phyloP scores from a whole-genome alignment of 202 grass and related monocot species.

The Zoysia matrella region DNA sequence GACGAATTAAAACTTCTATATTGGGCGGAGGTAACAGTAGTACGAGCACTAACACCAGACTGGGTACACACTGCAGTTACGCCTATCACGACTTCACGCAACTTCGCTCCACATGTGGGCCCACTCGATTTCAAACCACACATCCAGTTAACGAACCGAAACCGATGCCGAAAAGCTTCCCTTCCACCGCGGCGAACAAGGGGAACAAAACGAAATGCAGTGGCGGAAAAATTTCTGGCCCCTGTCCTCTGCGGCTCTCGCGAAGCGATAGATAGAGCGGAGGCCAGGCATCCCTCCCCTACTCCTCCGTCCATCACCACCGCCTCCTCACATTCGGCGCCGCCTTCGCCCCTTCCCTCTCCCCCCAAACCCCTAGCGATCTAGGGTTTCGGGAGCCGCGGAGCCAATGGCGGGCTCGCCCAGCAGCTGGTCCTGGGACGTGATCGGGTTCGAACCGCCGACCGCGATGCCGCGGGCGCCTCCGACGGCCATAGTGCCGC shows the following conservation, averaged over 20 bases:
- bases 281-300: not conserved
- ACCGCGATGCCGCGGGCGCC: slow-evolving; percentile 48
- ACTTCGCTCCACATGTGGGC: not conserved
- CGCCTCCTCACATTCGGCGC: not conserved
- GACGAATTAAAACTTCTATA: no score
- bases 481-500: slow-evolving; percentile 45
- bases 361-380: slow-evolving; percentile 44
- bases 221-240: slow-evolving; percentile 69
- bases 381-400: slow-evolving; percentile 70
- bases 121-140: slow-evolving; percentile 54
- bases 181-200: slow-evolving; percentile 9
- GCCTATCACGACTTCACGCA: not conserved
- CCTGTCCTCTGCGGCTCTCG: slow-evolving; percentile 51
- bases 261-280: slow-evolving; percentile 61
- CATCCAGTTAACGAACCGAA: slow-evolving; percentile 45
- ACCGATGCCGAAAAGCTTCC: slow-evolving; percentile 39
- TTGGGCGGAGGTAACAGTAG: no score
- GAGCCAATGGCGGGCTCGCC: slow-evolving; percentile 76
- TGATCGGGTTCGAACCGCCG: slow-evolving; percentile 75
- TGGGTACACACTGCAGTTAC: slow-evolving; percentile 41
- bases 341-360: not conserved
- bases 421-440: slow-evolving; percentile 86
- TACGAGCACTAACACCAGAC: not conserved
- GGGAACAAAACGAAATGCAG: slow-evolving; percentile 48
- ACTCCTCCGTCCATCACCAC: slow-evolving; percentile 27